Evolutionary conservation across 1,284 basidiomycete species (phyloP), one percentile per base, ranked within the genome.

Genomic region (Cryptococcus sp.): DNA sequence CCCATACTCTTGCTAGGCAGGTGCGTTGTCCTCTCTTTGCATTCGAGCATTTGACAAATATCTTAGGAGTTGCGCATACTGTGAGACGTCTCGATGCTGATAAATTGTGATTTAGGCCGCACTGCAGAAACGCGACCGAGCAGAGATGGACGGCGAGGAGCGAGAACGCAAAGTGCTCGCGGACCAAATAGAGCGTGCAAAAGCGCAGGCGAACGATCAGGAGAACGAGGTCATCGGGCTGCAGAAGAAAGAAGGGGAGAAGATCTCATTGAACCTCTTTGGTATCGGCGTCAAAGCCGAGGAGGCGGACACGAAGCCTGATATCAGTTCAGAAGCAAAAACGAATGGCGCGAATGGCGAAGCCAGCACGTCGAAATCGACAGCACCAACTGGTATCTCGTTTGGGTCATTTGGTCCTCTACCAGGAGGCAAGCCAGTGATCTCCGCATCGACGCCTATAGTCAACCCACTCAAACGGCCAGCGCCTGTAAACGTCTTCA

Each of bases 111-210:
- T 47, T 56, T 50, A 94, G 86, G 89, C 91, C 77, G 90, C 93
- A 38, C 86, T 86, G 27, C 78, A 90, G 81, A 96, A 96, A 83
- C 93, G 95, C 80, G 93, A 99, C 71, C 85, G 94, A 8, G 85
- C 88, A 38, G 90, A 90, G 52, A 88, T 88, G 76, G 93, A 92
- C 44, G 95, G 98, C 72, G 96, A 99, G 79, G 90, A 93, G 77
- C 85, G 96, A 31, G 91, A 97, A 79, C 87, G 96, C 15, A 83
- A 87, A 70, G 84, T 94, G 60, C 89, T 99, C 58, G 84, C 89
- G 23, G 93, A 98, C 70, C 95, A 99, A 81, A 99, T 99, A 59
- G 91, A 91, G 70, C 84, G 92, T 31, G 95, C 96, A 0, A 72
- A 74, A 50, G 75, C 69, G 27, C 51, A 71, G 56, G 57, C 65